Evolutionary conservation across 1,284 basidiomycete genomes (phyloP), one percentile per base, ranked within the genome.

Genomic region (Apiotrichum domesticum): DNA sequence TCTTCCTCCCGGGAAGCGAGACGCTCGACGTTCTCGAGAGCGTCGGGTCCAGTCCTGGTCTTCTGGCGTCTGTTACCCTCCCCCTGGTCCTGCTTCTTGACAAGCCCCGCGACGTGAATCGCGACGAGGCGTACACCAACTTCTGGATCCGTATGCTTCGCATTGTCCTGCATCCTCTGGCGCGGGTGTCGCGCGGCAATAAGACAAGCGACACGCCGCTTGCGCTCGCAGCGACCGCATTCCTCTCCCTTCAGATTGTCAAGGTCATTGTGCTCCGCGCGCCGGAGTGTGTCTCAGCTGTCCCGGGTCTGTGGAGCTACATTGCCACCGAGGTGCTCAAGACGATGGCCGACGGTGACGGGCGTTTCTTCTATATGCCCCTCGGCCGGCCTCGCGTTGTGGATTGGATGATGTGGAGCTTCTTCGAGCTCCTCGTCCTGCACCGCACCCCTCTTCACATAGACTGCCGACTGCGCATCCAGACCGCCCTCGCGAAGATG

Each of bases 361-460:
- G 61, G 0, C 51, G 50, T 14, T 70, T 70, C 57, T 42, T 51
- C 39, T 51, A 63, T 29, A 33, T 42, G 7, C 15, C 37, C 0
- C 11, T 47, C 2, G 34, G 51, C 9, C 4, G 50, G 2, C 68
- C 68, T 7, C 55, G 71, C 5, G 49, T 70, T 2, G 61, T 87
- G 4, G 88, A 90, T 69, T 88, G 87, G 68, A 77, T 84, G 39
- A 78, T 85, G 34, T 90, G 87, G 87, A 87, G 86, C 0, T 68
- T 85, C 34, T 77, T 87, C 43, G 86, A 89, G 66, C 80, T 87
- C 53, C 68, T 87, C 6, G 85, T 82, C 57, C 79, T 84, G 0
- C 82, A 82, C 63, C 81, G 83, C 21, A 84, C 77, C 37, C 86
- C 87, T 0, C 77, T 90, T 14, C 76, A 81, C 52, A 74, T 87